Conservation (phyloP, 2,329 filamentous ascomycete species). For the Epichloe sibirici region DNA sequence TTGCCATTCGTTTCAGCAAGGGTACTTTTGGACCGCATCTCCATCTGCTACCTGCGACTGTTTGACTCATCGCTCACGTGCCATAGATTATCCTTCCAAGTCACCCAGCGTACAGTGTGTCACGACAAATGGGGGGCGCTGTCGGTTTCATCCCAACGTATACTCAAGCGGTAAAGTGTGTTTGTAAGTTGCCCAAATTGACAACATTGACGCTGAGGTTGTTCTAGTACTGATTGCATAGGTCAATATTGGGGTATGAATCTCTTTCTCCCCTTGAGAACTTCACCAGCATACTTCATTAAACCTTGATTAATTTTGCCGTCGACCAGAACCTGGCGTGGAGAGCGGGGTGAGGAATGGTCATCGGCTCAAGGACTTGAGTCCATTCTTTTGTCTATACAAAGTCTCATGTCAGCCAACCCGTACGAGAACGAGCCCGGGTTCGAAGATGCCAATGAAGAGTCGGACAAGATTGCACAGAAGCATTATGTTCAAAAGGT, state of each 20-base stretch:
- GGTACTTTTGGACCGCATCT: constrained; percentile 31
- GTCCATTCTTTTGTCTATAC: constrained; percentile 87
- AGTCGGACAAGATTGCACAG: constrained; percentile 60
- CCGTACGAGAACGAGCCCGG: constrained; percentile 96
- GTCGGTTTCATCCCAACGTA: constrained; percentile 94
- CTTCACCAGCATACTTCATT: background rate
- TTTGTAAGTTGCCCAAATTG: constrained; percentile 44
- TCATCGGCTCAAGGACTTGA: constrained; percentile 91
- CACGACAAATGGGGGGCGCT: constrained; percentile 81
- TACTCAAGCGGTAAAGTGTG: constrained; percentile 88
- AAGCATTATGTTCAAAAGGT: constrained; percentile 71
- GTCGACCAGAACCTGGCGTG: constrained; percentile 71
- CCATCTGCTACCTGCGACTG: background rate
- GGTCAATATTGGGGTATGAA: constrained; percentile 71
- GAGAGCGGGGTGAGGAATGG: constrained; percentile 86
- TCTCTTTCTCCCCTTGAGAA: background rate
- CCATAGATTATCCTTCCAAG: constrained; percentile 66
- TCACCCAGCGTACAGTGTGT: constrained; percentile 50
- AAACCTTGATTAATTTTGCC: constrained; percentile 1
- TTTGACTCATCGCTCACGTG: background rate
- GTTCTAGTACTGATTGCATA: constrained; percentile 19
- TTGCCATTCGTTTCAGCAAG: constrained; percentile 63
- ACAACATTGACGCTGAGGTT: background rate
- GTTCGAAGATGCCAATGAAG: constrained; percentile 62
- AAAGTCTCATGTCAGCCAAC: constrained; percentile 87